Percentiles rank a stretch among this genome's conserved stretches.
These are phyloP conservation scores for Lindgomyces ingoldianus DNA, from an alignment of 495 filamentous ascomycete genomes.

Conservation along the genomic window DNA sequence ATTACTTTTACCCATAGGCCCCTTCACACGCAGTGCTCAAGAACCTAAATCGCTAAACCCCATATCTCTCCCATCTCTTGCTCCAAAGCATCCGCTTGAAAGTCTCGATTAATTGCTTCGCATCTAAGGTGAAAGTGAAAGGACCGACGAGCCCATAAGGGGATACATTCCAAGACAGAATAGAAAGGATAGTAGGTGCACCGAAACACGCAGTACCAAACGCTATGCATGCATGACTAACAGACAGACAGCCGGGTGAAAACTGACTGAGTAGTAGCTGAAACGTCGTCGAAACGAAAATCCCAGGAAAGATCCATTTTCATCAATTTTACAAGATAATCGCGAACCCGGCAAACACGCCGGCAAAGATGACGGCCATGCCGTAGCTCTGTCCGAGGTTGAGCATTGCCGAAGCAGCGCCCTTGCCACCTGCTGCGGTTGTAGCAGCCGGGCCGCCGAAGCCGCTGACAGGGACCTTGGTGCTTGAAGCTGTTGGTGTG, in stretches of 20 bases:
- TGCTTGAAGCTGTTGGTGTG: constrained; percentile 40
- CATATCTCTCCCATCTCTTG: too few species aligned
- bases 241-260: background rate
- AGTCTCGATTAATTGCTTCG: background rate
- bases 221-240: constrained; percentile 25
- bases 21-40: too few species aligned
- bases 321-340: constrained; percentile 31
- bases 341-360: constrained; percentile 66
- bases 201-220: constrained; percentile 2
- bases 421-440: constrained; percentile 40
- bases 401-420: constrained; percentile 51
- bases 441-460: constrained; percentile 50
- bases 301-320: background rate
- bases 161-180: background rate
- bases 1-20: background rate
- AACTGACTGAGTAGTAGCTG: too few species aligned
- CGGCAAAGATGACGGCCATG: constrained; percentile 55
- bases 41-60: too few species aligned
- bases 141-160: constrained; percentile 19
- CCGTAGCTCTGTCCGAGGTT: constrained; percentile 62
- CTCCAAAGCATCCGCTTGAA: too few species aligned
- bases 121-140: background rate
- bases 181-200: background rate
- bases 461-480: constrained; percentile 41
- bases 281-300: too few species aligned